Evolutionary conservation across 352 stramenopile genomes (phyloP).

Genomic region (Elongisporangium prolatum): DNA sequence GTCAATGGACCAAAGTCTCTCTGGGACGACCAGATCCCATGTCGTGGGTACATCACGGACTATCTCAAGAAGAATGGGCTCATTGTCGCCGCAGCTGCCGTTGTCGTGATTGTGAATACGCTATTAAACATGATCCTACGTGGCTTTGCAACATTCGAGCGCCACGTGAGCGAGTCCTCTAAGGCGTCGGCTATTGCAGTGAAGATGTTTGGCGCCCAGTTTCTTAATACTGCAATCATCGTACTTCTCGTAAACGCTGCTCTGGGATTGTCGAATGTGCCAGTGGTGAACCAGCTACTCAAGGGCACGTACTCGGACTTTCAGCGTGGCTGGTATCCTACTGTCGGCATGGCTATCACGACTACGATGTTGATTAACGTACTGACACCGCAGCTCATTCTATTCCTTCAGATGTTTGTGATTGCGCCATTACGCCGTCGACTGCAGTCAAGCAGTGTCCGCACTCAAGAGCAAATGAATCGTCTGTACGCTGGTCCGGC

Average conservation of each 20-base stretch:
- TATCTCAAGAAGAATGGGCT: constrained; percentile 44
- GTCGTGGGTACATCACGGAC: constrained; percentile 33
- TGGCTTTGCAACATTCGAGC: constrained; percentile 38
- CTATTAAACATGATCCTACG: constrained; percentile 38
- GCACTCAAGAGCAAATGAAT: constrained; percentile 45
- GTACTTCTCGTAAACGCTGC: constrained; percentile 51
- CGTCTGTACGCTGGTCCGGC: constrained; percentile 34
- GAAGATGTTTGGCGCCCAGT: constrained; percentile 50
- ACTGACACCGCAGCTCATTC: constrained; percentile 35
- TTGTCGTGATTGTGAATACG: constrained; percentile 47
- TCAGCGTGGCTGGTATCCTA: constrained; percentile 47
- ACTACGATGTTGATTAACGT: constrained; percentile 55
- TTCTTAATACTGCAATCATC: constrained; percentile 56
- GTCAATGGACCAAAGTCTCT: constrained; percentile 26
- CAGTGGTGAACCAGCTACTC: constrained; percentile 27
- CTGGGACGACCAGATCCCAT: constrained; percentile 26
- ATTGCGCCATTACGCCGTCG: constrained; percentile 21
- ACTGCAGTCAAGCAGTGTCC: constrained; percentile 20
- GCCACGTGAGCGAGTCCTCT: constrained; percentile 43
- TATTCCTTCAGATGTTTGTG: constrained; percentile 26
- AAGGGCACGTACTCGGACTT: constrained; percentile 47
- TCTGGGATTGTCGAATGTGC: constrained; percentile 19
- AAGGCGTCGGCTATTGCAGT: constrained; percentile 33
- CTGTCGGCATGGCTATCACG: constrained; percentile 44
- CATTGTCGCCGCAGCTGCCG: constrained; percentile 29